Evolutionary conservation across 1,139 yeast genomes (phyloP), one percentile per base, ranked within the genome.

Genomic region (Pichia sp.): DNA sequence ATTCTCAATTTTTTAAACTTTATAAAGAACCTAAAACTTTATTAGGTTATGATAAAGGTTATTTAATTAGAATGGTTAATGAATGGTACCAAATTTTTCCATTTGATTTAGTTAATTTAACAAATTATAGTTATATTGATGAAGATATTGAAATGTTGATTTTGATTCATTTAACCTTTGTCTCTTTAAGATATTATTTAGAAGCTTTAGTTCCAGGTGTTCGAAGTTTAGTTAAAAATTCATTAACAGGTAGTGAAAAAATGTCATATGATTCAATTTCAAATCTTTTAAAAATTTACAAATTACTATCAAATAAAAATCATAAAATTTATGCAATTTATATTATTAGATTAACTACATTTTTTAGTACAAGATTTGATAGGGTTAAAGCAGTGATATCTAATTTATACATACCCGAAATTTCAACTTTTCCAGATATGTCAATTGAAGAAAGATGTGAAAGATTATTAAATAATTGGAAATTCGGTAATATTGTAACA

Each of bases 11-110:
- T 8, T 22, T 41, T 4, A 31, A 20, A 15, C 15, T 13, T 7
- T 35, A 10, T n/a, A 24, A 22, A 15, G 31, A 34, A 7, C 25
- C 30, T 4, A 30, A 31, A 6, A 23, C 22, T 3, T 24, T 46
- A 8, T 15, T 46, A 16, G 49, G 49, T 3, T 46, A 31, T 21
- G 43, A 44, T 14, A 37, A 36, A 21, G 35, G 38, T 9, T 47
- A 43, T 25, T 8, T 39, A 13, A 29, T 43, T 3, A 31, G 45
- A 24, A 29, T 48, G 16, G 22, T 47, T 19, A 42, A 38, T 33
- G 50, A 47, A 16, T 47, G 45, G 36, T 41, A 39, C 30, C 43
- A 42, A 27, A 47, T 48, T 6, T 22, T 39, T 15, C 51, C 51
- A 15, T 29, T 37, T 24, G 37, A 47, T 31, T 32, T 47, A 15